Evolutionary conservation across 2,329 filamentous ascomycete genomes (phyloP), one percentile per base, ranked within the genome.

Genomic region (Leptographium radiaticola): DNA sequence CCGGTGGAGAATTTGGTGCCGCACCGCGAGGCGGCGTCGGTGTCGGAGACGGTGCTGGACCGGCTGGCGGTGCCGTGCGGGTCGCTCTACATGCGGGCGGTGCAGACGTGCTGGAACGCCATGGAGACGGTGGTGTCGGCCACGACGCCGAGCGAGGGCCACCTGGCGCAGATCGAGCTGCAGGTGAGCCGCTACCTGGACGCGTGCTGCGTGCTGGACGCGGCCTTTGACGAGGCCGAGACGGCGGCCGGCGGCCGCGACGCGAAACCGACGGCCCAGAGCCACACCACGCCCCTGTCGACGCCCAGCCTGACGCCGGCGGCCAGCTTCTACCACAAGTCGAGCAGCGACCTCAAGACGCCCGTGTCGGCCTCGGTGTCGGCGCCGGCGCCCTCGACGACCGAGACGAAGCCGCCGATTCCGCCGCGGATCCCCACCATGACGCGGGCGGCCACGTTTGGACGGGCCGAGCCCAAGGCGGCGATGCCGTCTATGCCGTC

Each of bases 71-170:
- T 80, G 4, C 79, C 80, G 63, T 89, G 86, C 59, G 86, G 86
- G 15, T 85, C 80, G 9, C 73, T 86, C 0, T 91, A 89, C 66
- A 84, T 82, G 76, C 84, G 83, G 62, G 86, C 84, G 0, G 85
- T 88, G 2, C 78, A 86, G 62, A 75, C 79, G 4, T 89, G 86
- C 61, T 83, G 85, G 73, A 75, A 75, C 55, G 82, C 84, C n/a
- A 81, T 84, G 2, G 84, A 89, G 50, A 73, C 79, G 42, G 78
- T 81, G 55, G 66, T 80, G 9, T 66, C 70, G 0, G 76, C 56
- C 18, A 52, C 67, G 36, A 65, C 65, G 0, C 68, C 70, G 5
- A 71, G 72, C 3, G 79, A 81, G 52, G 69, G 75, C 18, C 69
- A 82, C 33, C 67, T 77, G 47, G 77, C 68, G 20, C 73, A 67